These are phyloP conservation scores for Russula vinacea DNA, from an alignment of 768 basidiomycete genomes.

Conservation along the genomic window DNA sequence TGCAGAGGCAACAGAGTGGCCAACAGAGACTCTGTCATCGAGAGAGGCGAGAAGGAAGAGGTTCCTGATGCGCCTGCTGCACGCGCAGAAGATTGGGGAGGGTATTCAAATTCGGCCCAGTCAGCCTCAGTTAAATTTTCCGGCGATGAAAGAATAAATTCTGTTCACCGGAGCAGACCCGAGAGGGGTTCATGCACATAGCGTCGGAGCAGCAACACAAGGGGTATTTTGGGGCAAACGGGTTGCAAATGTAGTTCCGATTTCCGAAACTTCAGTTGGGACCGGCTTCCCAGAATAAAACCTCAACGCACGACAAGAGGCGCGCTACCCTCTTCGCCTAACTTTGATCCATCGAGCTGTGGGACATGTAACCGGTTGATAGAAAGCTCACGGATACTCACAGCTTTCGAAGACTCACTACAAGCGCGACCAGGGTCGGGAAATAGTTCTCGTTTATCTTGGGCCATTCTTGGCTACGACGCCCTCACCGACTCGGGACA, in stretches of 20 bases:
- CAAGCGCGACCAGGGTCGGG: slow-evolving; percentile 60
- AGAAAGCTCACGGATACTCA: slow-evolving; percentile 32
- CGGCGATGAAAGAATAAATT: too few relatives aligned
- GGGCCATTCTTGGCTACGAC: slow-evolving; percentile 56
- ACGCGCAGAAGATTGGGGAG: too few relatives aligned
- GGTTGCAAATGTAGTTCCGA: background rate
- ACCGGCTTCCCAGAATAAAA: background rate
- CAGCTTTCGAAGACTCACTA: slow-evolving; percentile 47
- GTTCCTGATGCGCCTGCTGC: too few relatives aligned
- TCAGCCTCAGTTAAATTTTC: too few relatives aligned
- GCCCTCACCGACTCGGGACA: slow-evolving; percentile 65
- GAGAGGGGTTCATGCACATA: too few relatives aligned
- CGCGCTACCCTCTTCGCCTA: slow-evolving; percentile 8
- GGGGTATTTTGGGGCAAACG: too few relatives aligned
- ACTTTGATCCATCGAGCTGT: slow-evolving; percentile 39
- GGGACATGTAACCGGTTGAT: slow-evolving; percentile 48
- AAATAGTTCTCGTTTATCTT: slow-evolving; percentile 52
- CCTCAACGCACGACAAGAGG: slow-evolving; percentile 23
- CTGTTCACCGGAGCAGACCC: too few relatives aligned
- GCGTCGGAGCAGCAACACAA: too few relatives aligned
- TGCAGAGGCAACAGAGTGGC: too few relatives aligned
- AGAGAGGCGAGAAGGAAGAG: too few relatives aligned
- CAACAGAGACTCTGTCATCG: too few relatives aligned
- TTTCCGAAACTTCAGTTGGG: background rate
- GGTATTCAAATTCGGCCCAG: too few relatives aligned